Percentiles rank a stretch among this genome's conserved stretches.
Evolutionary conservation across 1,284 basidiomycete species (phyloP).

Genomic region (Entoloma clypeatum): DNA sequence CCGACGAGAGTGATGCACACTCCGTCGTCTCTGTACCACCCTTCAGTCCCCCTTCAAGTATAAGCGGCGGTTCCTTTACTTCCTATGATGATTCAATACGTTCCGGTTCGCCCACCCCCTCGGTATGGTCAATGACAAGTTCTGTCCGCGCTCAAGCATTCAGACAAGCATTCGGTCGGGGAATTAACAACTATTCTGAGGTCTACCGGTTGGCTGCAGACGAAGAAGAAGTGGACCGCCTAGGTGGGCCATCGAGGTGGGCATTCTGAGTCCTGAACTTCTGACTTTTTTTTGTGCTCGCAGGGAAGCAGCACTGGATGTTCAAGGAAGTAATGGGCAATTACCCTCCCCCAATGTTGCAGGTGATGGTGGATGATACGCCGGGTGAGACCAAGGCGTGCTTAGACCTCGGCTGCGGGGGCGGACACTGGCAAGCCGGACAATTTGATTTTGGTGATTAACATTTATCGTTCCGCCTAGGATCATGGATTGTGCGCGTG

Average conservation of each 20-base stretch:
- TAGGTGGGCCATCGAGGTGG: conserved; percentile 58
- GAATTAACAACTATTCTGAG: conserved; percentile 72
- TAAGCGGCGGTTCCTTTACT: conserved; percentile 39
- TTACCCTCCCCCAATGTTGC: conserved; percentile 53
- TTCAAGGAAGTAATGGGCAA: conserved; percentile 61
- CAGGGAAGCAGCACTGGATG: conserved; percentile 67
- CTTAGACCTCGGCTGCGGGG: conserved; percentile 77
- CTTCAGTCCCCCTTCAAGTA: conserved; percentile 35
- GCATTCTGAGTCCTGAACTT: not conserved
- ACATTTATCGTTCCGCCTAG: conserved; percentile 60
- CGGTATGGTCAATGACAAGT: conserved; percentile 64
- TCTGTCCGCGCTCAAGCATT: conserved; percentile 57
- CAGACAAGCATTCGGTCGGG: conserved; percentile 63
- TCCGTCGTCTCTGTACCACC: conserved; percentile 37
- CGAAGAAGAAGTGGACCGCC: conserved; percentile 64
- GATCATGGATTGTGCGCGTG: conserved; percentile 69
- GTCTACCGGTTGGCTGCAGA: conserved; percentile 74
- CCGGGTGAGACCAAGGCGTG: conserved; percentile 56
- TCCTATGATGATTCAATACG: conserved; percentile 52
- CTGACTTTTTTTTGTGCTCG: conserved; percentile 1
- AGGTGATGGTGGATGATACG: conserved; percentile 56
- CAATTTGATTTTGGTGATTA: conserved; percentile 39
- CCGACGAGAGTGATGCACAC: conserved; percentile 28
- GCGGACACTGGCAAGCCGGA: conserved; percentile 61
- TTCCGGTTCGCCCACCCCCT: conserved; percentile 60